phyloP scores from a whole-genome alignment of 2,329 filamentous ascomycete genomes.

The Aureobasidium sp. region DNA sequence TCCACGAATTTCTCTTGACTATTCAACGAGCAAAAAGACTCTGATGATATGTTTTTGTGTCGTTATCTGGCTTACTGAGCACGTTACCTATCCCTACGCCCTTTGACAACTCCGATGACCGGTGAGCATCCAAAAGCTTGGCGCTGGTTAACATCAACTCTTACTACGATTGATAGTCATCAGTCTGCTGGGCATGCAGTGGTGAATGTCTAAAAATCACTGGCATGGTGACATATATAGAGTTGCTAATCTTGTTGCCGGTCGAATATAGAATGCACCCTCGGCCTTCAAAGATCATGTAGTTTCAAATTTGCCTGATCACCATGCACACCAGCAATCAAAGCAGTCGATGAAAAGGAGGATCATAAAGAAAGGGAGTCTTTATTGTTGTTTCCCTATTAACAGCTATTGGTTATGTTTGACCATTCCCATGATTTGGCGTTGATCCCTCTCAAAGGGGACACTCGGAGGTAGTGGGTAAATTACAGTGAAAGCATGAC shows the following conservation, averaged over 20 bases:
- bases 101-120: constrained; percentile 6
- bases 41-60: not conserved
- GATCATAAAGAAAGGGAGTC: not conserved
- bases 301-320: no score
- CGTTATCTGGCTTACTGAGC: not conserved
- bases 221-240: no score
- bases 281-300: no score
- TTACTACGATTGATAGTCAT: not conserved
- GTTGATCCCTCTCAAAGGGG: not conserved
- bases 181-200: no score
- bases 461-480: not conserved
- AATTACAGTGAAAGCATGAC: constrained; percentile 12
- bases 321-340: no score
- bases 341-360: no score
- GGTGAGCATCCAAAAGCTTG: not conserved
- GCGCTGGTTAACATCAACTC: no score
- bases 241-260: no score
- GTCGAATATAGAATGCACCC: no score
- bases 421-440: constrained; percentile 3
- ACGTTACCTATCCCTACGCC: not conserved
- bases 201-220: no score
- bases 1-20: no score
- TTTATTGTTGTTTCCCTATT: constrained; percentile 1
- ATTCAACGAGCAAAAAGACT: no score
- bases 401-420: constrained; percentile 1